Conservation (phyloP, 2,329 filamentous ascomycete genomes). For the Aureobasidium sp. region DNA sequence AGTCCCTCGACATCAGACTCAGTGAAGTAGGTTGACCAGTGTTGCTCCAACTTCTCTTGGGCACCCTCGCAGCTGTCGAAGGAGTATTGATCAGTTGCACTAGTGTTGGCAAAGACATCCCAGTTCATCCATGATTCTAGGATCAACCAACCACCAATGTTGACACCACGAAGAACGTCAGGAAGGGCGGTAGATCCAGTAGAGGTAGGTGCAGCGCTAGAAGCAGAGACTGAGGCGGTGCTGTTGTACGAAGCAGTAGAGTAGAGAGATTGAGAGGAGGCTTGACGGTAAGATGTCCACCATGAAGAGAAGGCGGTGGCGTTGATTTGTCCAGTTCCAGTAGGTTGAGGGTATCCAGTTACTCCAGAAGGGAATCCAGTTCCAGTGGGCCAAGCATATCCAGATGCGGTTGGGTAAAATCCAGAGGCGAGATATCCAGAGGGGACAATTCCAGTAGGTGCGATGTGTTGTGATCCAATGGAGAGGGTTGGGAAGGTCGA, state of each 20-base stretch:
- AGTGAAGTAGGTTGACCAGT: conserved; percentile 33
- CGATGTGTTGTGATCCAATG: conserved; percentile 5
- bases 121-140: conserved; percentile 29
- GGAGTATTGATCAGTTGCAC: conserved; percentile 30
- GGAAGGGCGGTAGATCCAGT: not conserved
- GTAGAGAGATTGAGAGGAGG: conserved; percentile 6
- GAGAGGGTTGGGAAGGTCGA: conserved; percentile 7
- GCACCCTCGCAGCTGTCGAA: conserved; percentile 31
- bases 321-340: conserved; percentile 11
- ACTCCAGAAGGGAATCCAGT: conserved; percentile 12
- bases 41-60: conserved; percentile 24
- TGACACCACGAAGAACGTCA: conserved; percentile 25
- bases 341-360: conserved; percentile 7
- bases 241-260: conserved; percentile 2
- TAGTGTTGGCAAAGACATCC: conserved; percentile 26
- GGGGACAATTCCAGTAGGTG: conserved; percentile 5
- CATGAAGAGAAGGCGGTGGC: not conserved
- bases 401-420: conserved; percentile 12
- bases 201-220: not conserved
- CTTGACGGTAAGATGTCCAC: conserved; percentile 8
- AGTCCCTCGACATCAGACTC: conserved; percentile 35
- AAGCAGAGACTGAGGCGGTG: not conserved
- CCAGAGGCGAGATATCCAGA: conserved; percentile 9
- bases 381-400: conserved; percentile 13
- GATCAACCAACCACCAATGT: conserved; percentile 30